These are phyloP conservation scores for Solanum pinnatisectum DNA, from an alignment of 257 asterid genomes.

Conservation along the genomic window DNA sequence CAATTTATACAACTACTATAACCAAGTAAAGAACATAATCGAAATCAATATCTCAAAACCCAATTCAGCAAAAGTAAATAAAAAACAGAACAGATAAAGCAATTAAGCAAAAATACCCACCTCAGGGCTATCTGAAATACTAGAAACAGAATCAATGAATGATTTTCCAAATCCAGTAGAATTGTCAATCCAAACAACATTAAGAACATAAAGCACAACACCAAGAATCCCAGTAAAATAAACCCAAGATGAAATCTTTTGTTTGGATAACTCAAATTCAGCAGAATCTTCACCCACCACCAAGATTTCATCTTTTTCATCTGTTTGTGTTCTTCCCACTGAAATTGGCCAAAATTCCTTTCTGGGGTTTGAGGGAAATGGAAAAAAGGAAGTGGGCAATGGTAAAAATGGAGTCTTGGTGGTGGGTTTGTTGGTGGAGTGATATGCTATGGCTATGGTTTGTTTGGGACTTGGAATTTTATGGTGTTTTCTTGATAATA, in stretches of 20 bases:
- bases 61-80: not conserved
- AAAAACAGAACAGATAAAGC: not conserved
- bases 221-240: conserved; percentile 59
- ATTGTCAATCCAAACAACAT: conserved; percentile 72
- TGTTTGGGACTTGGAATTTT: not conserved
- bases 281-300: conserved; percentile 92
- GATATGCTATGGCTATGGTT: not conserved
- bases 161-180: conserved; percentile 75
- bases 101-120: conserved; percentile 14
- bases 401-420: not conserved
- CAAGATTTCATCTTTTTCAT: conserved; percentile 17
- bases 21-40: not conserved
- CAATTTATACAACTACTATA: not conserved
- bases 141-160: conserved; percentile 52
- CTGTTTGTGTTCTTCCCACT: conserved; percentile 35
- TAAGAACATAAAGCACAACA: conserved; percentile 54
- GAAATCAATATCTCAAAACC: not conserved
- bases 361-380: not conserved
- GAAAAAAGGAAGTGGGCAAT: not conserved
- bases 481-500: not conserved
- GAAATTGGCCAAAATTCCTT: not conserved
- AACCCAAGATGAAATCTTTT: conserved; percentile 75
- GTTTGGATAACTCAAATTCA: conserved; percentile 51
- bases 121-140: conserved; percentile 72
- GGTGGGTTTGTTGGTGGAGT: not conserved